phyloP scores from a whole-genome alignment of 2,329 filamentous ascomycete species.

The Diplodia scrobiculata region DNA sequence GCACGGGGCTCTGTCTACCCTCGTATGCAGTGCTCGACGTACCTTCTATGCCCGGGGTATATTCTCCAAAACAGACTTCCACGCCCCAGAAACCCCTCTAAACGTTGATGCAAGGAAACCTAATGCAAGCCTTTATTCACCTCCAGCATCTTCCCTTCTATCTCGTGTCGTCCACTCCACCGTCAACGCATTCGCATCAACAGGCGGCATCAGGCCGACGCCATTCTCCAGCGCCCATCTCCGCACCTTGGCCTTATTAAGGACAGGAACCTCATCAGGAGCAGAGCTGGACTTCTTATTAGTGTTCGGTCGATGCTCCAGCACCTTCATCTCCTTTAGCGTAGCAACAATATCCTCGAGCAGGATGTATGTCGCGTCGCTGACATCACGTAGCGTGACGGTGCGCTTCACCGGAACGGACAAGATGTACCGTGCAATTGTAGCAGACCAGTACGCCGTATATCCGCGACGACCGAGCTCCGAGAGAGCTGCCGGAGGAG shows the following conservation, averaged over 20 bases:
- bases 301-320: slow-evolving; percentile 16
- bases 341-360: slow-evolving; percentile 79
- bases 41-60: slow-evolving; percentile 25
- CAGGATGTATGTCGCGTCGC: slow-evolving; percentile 77
- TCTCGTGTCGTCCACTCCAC: slow-evolving; percentile 16
- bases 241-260: slow-evolving; percentile 28
- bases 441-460: slow-evolving; percentile 79
- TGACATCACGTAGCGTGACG: slow-evolving; percentile 71
- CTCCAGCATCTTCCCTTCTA: slow-evolving; percentile 8
- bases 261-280: slow-evolving; percentile 6
- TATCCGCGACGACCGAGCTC: slow-evolving; percentile 83
- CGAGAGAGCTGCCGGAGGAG: slow-evolving; percentile 61
- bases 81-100: not conserved
- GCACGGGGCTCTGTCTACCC: not conserved
- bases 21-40: slow-evolving; percentile 4
- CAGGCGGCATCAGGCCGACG: slow-evolving; percentile 23
- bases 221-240: slow-evolving; percentile 25
- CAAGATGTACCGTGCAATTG: slow-evolving; percentile 71
- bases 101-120: not conserved
- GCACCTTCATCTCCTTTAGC: slow-evolving; percentile 71
- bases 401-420: slow-evolving; percentile 50
- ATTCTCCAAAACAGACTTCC: slow-evolving; percentile 8
- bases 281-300: slow-evolving; percentile 11
- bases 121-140: not conserved
- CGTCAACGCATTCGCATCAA: slow-evolving; percentile 10